Conservation (phyloP, 768 basidiomycete genomes). For the Dacryopinax spathularia region DNA sequence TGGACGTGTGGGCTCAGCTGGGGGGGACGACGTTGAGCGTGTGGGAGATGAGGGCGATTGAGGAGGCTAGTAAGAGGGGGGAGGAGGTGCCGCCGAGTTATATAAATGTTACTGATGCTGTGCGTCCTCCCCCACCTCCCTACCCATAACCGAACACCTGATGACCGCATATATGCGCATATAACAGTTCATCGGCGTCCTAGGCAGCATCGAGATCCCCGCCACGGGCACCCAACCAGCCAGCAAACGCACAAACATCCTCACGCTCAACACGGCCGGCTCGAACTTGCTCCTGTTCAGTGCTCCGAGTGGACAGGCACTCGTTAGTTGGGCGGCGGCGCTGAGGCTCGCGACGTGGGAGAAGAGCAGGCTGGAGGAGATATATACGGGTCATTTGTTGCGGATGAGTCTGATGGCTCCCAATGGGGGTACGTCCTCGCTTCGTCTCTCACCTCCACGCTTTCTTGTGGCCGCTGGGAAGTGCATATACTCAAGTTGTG, state of each 20-base stretch:
- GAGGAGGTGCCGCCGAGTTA: constrained; percentile 76
- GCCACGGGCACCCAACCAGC: constrained; percentile 35
- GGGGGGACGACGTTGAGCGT: constrained; percentile 79
- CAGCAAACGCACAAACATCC: constrained; percentile 56
- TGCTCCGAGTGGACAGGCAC: constrained; percentile 52
- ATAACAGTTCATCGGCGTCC: neutral
- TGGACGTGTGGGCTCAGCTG: constrained; percentile 78
- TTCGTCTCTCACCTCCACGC: constrained; percentile 1
- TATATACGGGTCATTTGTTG: constrained; percentile 90
- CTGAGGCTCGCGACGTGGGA: constrained; percentile 88
- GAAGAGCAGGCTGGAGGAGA: constrained; percentile 86
- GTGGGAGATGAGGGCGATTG: constrained; percentile 83
- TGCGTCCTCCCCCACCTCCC: constrained; percentile 29
- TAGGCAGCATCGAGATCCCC: constrained; percentile 29
- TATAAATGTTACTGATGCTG: constrained; percentile 77
- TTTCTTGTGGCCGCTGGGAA: neutral
- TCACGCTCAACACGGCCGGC: constrained; percentile 89
- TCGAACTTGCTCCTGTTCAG: constrained; percentile 81
- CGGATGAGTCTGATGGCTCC: constrained; percentile 47
- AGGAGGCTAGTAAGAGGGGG: constrained; percentile 66
- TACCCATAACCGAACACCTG: constrained; percentile 11
- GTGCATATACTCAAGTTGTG: constrained; percentile 2
- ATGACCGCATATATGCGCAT: neutral
- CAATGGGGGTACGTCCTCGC: constrained; percentile 12
- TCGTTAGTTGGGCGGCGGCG: constrained; percentile 84